A percentile compares a stretch with the other conserved stretches of the same genome.
Conservation (phyloP, 768 basidiomycete species). For the Leucogyrophana mollusca region DNA sequence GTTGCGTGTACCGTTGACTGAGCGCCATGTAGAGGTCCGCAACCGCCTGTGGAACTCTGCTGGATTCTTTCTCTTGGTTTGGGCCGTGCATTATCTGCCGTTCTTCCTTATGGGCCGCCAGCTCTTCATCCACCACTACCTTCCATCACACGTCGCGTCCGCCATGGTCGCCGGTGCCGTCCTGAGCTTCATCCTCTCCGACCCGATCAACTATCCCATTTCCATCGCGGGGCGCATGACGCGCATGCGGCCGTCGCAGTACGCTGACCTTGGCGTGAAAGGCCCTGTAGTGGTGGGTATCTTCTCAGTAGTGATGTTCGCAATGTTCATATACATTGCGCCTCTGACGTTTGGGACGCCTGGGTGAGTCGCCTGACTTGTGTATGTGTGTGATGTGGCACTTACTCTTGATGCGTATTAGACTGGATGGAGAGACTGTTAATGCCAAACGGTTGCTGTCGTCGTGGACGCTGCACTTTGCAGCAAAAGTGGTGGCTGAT, state of each 20-base stretch:
- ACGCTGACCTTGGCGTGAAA: slow-evolving; percentile 75
- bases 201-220: slow-evolving; percentile 89
- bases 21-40: slow-evolving; percentile 63
- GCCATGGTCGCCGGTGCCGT: slow-evolving; percentile 91
- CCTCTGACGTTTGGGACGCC: slow-evolving; percentile 97
- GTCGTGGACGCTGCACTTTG: slow-evolving; percentile 94
- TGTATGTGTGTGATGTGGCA: slow-evolving; percentile 5
- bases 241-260: slow-evolving; percentile 47
- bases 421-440: slow-evolving; percentile 83
- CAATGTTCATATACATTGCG: slow-evolving; percentile 71
- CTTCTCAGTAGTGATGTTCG: slow-evolving; percentile 60
- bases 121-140: slow-evolving; percentile 96
- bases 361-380: slow-evolving; percentile 56
- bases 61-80: slow-evolving; percentile 92
- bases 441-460: slow-evolving; percentile 80
- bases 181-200: slow-evolving; percentile 85
- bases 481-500: slow-evolving; percentile 60
- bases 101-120: slow-evolving; percentile 99
- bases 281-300: slow-evolving; percentile 63
- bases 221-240: slow-evolving; percentile 74
- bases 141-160: slow-evolving; percentile 93
- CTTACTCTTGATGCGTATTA: slow-evolving; percentile 29
- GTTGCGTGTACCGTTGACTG: neutral
- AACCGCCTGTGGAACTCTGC: slow-evolving; percentile 94
- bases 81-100: slow-evolving; percentile 94